phyloP scores from a whole-genome alignment of 1,139 yeast genomes.

The Diutina rugosa region DNA sequence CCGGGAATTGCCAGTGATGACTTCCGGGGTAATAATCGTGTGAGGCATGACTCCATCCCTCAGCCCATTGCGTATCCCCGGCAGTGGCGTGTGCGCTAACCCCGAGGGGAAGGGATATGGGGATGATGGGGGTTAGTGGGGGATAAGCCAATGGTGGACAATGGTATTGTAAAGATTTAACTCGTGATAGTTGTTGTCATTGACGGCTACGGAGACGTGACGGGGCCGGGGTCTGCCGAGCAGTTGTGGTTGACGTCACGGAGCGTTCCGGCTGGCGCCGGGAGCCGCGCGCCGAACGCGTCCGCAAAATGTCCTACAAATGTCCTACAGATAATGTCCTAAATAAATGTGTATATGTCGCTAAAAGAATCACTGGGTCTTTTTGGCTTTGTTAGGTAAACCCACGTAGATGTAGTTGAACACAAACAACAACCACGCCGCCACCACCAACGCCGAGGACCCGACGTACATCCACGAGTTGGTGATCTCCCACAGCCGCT shows the following conservation, averaged over 20 bases:
- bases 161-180: too few relatives aligned
- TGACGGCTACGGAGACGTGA: too few relatives aligned
- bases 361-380: background rate
- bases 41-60: background rate
- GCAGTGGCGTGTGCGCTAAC: background rate
- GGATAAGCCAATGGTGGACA: too few relatives aligned
- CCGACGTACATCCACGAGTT: conserved; percentile 87
- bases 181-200: too few relatives aligned
- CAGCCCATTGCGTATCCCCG: background rate
- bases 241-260: background rate
- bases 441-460: conserved; percentile 55
- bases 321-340: too few relatives aligned
- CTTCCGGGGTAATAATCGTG: background rate
- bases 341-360: background rate
- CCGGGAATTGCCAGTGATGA: background rate
- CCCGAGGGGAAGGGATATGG: too few relatives aligned
- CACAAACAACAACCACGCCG: conserved; percentile 68
- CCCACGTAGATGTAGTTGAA: conserved; percentile 45
- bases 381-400: background rate
- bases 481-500: conserved; percentile 85
- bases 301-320: too few relatives aligned
- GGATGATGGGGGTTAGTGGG: background rate
- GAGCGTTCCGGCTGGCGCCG: background rate
- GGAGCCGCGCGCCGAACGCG: background rate
- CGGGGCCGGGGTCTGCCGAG: background rate